Base-by-base conservation (phyloP, 2,329 filamentous ascomycete species). In the Ceratocystis cacaofunesta region DNA sequence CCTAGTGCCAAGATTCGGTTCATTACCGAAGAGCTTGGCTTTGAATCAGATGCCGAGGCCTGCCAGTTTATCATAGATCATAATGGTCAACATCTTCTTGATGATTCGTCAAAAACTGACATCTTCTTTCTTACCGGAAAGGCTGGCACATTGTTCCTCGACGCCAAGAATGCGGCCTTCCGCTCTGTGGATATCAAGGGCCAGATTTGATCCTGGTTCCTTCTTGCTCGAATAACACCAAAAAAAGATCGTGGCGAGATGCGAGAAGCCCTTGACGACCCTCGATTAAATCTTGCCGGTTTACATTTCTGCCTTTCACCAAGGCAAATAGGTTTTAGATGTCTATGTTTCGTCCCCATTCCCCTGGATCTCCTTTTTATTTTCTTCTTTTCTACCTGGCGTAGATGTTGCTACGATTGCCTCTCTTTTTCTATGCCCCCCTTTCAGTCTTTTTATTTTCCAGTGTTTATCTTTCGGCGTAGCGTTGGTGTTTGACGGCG, bases 171-270 rank as follows among this genome's bases (percentile, higher is more conserved):
- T 48, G 80, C 82, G 68, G 92, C 92, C 61, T 95, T 96, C 76
- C 83, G 85, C 72, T 87, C 86, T 73, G 88, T 97, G 79, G 92
- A 97, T 78, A 95, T 97, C 79, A 96, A 97, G 79, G 92, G 92
- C 72, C 92, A 97, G 78, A 95, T 96, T 73, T 94, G 30, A 67
- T 19, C 22, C 12, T 41, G 10, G 6, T 64, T 28, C 12, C 5
- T 57, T 6, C 5, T 57, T 6, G 46, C 22, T 52, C 30, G 36
- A 19, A 41, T 15, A n/a, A 25, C n/a, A 44, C 43, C 36, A 41
- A 44, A 61, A 19, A 48, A 5, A n/a, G 36, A 46, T 64, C 22
- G 46, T 52, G 52, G 61, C 36, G 55, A 58, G 55, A 58, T 36
- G 28, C 25, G 25, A 25, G 55, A 58, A n/a, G 3, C 55, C 32